Base-by-base conservation (phyloP, 164 flowering plant species). In the Litsea cubeba region DNA sequence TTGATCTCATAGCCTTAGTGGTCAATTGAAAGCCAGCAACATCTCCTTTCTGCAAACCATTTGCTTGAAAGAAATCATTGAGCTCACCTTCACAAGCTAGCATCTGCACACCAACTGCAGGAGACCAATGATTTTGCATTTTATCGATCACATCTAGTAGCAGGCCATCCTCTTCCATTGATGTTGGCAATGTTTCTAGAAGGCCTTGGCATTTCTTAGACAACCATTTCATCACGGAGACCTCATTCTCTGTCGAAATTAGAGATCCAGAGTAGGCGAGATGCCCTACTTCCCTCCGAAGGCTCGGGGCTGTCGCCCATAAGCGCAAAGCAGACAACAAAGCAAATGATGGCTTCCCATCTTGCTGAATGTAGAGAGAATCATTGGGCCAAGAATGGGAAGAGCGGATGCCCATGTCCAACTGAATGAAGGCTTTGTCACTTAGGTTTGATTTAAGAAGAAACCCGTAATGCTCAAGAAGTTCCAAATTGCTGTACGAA, bases 391-490 rank as follows among this genome's bases (percentile, higher is more conserved):
- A 92, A 50, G 97, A 83, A 77, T 75, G 78, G 18, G 79, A 75
- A 25, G 84, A 79, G 73, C 74, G 79, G n/a, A 87, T 79, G 28
- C 79, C 84, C 54, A 84, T 78, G 71, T 83, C 89, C 71, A 93
- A 84, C 51, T 84, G 80, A 63, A 92, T 85, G 74, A 85, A 89
- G 28, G 83, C 87, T 81, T 91, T 96, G 83, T 93, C 97, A 74
- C 88, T 93, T 74, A 91, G 91, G 77, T 96, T 96, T 18, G 75
- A 77, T 50, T 84, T 71, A 17, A 93, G 76, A 76, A 92, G 79
- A 86, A 96, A 96, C 3, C 99, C 99, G 72, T 95, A 96, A 77
- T 96, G 91, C 79, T 96, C 95, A 63, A 96, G 97, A 81, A 96
- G 97, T 85, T 96, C 98, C 81, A 94, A 74, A 77, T 96, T 93